Conservation (phyloP, 169 alveolate genomes). For the Plasmodium inui region DNA sequence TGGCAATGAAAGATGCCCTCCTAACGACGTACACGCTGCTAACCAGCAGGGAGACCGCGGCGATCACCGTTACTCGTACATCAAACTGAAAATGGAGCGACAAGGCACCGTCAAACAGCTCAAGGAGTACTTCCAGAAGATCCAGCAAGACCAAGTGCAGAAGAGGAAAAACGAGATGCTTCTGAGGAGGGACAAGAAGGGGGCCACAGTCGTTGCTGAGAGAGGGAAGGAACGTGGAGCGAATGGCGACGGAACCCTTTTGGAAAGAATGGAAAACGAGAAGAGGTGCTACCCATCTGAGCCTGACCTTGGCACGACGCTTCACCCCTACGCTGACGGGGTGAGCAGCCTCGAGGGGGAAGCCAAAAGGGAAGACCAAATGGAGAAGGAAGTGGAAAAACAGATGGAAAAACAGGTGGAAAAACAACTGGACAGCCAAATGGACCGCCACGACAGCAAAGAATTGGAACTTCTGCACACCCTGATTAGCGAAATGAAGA, state of each 20-base stretch:
- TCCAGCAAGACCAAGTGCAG: constrained; percentile 22
- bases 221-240: not conserved
- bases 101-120: constrained; percentile 70
- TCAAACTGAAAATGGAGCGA: constrained; percentile 59
- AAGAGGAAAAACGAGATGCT: constrained; percentile 30
- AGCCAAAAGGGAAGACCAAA: not conserved
- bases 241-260: not conserved
- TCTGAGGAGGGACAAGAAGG: not conserved
- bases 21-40: not conserved
- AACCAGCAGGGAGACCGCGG: not conserved
- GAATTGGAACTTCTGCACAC: constrained; percentile 20
- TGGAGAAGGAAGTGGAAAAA: not conserved
- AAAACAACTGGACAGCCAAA: not conserved
- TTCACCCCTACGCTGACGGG: not conserved
- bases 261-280: not conserved
- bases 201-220: not conserved
- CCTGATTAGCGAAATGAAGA: constrained; percentile 49
- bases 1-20: too few relatives aligned
- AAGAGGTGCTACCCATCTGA: constrained; percentile 1
- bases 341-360: not conserved
- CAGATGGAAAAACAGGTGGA: not conserved
- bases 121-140: constrained; percentile 70
- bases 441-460: not conserved
- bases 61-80: constrained; percentile 43
- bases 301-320: not conserved